A percentile compares a stretch with the other conserved stretches of the same genome.
These are phyloP conservation scores for Tetrapisispora fleetii DNA, from an alignment of 805 yeast genomes.

Conservation along the genomic window DNA sequence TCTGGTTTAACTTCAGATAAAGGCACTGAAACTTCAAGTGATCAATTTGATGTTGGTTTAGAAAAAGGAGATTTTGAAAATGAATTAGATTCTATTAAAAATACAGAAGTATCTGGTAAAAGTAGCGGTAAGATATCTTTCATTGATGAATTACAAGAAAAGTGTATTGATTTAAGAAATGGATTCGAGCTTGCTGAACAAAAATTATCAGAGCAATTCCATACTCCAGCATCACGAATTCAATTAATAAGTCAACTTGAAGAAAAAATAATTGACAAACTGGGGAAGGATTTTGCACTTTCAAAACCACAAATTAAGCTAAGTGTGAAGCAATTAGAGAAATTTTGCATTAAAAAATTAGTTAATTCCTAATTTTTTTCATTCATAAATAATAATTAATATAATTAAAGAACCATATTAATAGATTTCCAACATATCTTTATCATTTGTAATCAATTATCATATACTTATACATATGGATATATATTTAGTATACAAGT, in stretches of 20 bases:
- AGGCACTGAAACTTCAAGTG: too few species aligned
- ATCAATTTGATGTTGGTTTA: neutral
- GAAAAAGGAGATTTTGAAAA: neutral
- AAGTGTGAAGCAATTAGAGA: constrained; percentile 8
- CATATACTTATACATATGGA: too few species aligned
- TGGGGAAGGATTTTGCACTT: constrained; percentile 12
- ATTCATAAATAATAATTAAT: neutral
- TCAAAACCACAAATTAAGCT: constrained; percentile 9
- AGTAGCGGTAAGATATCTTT: constrained; percentile 4
- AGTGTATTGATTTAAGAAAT: constrained; percentile 11
- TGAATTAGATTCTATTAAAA: neutral
- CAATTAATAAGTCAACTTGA: constrained; percentile 7
- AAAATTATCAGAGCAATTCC: neutral
- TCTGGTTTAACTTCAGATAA: neutral
- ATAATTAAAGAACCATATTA: neutral
- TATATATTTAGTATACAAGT: too few species aligned
- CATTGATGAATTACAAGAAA: constrained; percentile 20
- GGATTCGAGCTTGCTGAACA: constrained; percentile 4
- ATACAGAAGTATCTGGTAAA: neutral
- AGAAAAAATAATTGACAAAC: constrained; percentile 5
- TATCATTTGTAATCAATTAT: too few species aligned
- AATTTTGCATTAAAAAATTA: constrained; percentile 3
- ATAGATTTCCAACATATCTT: too few species aligned
- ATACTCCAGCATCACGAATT: neutral
- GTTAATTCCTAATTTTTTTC: neutral